phyloP scores from a whole-genome alignment of 331 rosid genomes.

The Erythrophleum ivorense region DNA sequence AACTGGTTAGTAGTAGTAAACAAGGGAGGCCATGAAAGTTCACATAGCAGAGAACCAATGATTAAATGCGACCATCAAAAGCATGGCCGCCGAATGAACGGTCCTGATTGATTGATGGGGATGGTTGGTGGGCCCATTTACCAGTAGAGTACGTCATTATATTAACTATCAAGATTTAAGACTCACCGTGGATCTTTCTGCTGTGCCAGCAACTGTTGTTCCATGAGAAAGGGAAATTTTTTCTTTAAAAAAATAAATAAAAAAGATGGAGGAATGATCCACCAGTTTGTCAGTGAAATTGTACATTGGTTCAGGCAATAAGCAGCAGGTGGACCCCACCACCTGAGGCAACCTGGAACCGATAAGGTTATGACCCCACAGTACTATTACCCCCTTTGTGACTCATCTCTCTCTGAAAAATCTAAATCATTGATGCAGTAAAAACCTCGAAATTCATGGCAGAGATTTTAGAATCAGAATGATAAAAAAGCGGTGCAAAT shows the following conservation, averaged over 20 bases:
- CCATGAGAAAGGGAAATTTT: constrained; percentile 34
- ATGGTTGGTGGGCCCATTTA: constrained; percentile 48
- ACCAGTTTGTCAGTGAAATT: constrained; percentile 99
- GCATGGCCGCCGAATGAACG: constrained; percentile 54
- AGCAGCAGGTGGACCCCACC: constrained; percentile 69
- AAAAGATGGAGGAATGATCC: constrained; percentile 87
- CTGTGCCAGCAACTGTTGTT: constrained; percentile 58
- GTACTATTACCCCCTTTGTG: constrained; percentile 49
- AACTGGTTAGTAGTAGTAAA: constrained; percentile 2
- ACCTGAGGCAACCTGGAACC: constrained; percentile 96
- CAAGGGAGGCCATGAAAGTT: constrained; percentile 25
- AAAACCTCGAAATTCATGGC: constrained; percentile 61
- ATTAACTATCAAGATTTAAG: constrained; percentile 30
- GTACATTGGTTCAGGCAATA: constrained; percentile 82
- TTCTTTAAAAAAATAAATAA: neutral
- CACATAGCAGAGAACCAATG: constrained; percentile 60
- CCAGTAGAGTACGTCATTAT: constrained; percentile 44
- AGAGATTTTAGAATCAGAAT: constrained; percentile 41
- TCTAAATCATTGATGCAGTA: constrained; percentile 77
- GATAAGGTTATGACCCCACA: constrained; percentile 85
- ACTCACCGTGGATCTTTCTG: constrained; percentile 56
- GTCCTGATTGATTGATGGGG: constrained; percentile 53
- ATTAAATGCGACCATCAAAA: constrained; percentile 53
- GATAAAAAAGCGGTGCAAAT: constrained; percentile 42
- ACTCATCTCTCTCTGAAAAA: constrained; percentile 33